These are phyloP conservation scores for Annulohypoxylon nitens DNA, from an alignment of 495 filamentous ascomycete genomes.

Conservation along the genomic window DNA sequence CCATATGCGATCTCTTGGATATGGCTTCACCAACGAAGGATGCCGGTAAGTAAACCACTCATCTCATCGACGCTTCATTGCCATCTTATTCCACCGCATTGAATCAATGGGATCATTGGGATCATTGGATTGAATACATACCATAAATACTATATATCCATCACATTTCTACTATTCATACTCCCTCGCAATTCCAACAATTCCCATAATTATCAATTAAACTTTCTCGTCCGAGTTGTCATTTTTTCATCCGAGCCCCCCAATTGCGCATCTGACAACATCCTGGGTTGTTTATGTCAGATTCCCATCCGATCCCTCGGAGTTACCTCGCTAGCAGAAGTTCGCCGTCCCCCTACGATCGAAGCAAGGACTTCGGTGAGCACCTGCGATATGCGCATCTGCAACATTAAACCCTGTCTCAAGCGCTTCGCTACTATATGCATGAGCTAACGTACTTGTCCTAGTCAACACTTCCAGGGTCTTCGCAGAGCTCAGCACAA, in stretches of 20 bases:
- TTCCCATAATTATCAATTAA: slow-evolving; percentile 21
- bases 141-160: too few relatives aligned
- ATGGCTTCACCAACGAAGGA: slow-evolving; percentile 68
- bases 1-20: slow-evolving; percentile 63
- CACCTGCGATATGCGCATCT: neutral
- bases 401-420: neutral
- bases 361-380: slow-evolving; percentile 18
- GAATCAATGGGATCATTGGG: too few relatives aligned
- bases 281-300: slow-evolving; percentile 6
- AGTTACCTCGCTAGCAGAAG: slow-evolving; percentile 12
- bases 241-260: neutral
- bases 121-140: too few relatives aligned
- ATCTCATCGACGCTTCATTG: neutral
- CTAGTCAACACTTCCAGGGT: slow-evolving; percentile 66
- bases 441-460: slow-evolving; percentile 34
- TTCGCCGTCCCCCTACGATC: neutral
- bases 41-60: slow-evolving; percentile 59
- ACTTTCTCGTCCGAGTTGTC: slow-evolving; percentile 8
- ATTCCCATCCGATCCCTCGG: slow-evolving; percentile 13
- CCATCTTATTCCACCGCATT: neutral
- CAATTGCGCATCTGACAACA: neutral
- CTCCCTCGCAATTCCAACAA: slow-evolving; percentile 9
- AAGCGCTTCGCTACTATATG: neutral
- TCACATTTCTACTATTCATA: slow-evolving; percentile 11
- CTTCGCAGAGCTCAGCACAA: slow-evolving; percentile 63